Percentiles rank a stretch among this genome's conserved stretches.
Conservation (phyloP, 192 early-diverging fungal genomes). For the Coemansia sp. region DNA sequence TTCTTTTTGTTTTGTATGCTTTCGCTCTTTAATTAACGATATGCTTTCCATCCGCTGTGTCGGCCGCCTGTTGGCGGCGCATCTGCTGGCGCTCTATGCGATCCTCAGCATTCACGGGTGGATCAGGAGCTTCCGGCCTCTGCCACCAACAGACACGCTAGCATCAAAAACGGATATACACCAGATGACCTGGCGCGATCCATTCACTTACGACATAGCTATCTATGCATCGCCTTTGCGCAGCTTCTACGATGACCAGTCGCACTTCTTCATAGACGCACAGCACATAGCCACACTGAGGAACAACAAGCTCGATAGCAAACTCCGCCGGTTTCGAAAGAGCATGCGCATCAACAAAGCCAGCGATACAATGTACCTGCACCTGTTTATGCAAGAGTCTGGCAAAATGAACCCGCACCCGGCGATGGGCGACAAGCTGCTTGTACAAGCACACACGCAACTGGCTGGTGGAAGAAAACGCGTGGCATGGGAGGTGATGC, state of each 20-base stretch:
- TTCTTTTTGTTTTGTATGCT: not conserved
- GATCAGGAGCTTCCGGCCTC: not conserved
- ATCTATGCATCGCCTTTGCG: constrained; percentile 5
- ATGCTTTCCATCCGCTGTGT: not conserved
- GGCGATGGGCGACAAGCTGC: constrained; percentile 7
- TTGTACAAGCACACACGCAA: not conserved
- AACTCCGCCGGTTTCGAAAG: not conserved
- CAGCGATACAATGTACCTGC: constrained; percentile 8
- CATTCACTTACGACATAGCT: constrained; percentile 3
- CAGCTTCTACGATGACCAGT: constrained; percentile 21
- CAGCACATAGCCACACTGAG: constrained; percentile 2
- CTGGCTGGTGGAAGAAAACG: not conserved
- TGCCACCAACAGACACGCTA: not conserved
- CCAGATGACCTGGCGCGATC: constrained; percentile 7
- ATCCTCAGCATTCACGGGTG: not conserved
- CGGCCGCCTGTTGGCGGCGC: not conserved
- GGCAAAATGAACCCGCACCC: constrained; percentile 14
- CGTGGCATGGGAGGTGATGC: constrained; percentile 15
- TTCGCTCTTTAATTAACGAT: not conserved
- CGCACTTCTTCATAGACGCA: constrained; percentile 6
- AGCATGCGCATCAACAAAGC: not conserved
- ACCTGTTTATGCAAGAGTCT: constrained; percentile 10
- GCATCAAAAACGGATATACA: not conserved
- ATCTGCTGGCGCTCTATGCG: not conserved
- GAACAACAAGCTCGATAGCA: not conserved